These are phyloP conservation scores for Ustilago trichophora DNA, from an alignment of 1,284 basidiomycete species.

Conservation along the genomic window DNA sequence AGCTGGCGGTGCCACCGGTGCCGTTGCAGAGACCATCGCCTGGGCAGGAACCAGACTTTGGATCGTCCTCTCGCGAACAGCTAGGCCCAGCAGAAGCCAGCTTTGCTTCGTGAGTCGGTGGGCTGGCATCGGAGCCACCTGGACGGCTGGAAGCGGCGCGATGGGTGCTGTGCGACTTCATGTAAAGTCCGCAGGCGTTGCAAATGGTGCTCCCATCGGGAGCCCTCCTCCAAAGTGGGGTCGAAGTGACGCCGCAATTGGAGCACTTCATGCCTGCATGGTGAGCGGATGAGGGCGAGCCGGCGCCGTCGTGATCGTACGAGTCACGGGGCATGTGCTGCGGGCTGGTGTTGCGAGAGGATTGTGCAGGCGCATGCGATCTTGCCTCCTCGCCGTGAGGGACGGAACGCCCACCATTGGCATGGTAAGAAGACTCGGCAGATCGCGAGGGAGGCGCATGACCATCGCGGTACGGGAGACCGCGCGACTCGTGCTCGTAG, in stretches of 20 bases:
- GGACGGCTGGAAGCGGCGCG: slow-evolving; percentile 28
- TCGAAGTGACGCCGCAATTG: slow-evolving; percentile 85
- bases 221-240: slow-evolving; percentile 85
- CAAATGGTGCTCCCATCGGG: slow-evolving; percentile 88
- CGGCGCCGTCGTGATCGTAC: slow-evolving; percentile 25
- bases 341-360: slow-evolving; percentile 24
- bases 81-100: slow-evolving; percentile 7
- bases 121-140: slow-evolving; percentile 25
- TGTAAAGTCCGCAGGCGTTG: slow-evolving; percentile 74
- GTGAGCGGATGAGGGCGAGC: slow-evolving; percentile 31
- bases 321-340: slow-evolving; percentile 16
- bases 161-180: slow-evolving; percentile 49
- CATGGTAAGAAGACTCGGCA: slow-evolving; percentile 19
- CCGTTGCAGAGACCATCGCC: slow-evolving; percentile 64
- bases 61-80: slow-evolving; percentile 34
- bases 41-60: slow-evolving; percentile 56
- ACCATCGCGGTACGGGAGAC: slow-evolving; percentile 9
- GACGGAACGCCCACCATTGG: slow-evolving; percentile 13
- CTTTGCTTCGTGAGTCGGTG: slow-evolving; percentile 15
- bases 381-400: slow-evolving; percentile 5
- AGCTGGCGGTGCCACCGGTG: slow-evolving; percentile 58
- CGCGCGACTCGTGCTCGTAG: slow-evolving; percentile 25
- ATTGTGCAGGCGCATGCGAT: slow-evolving; percentile 1
- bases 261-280: slow-evolving; percentile 71
- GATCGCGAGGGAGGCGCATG: slow-evolving; percentile 8